phyloP scores from a whole-genome alignment of 164 flowering plant genomes.

The Pachysandra terminalis region DNA sequence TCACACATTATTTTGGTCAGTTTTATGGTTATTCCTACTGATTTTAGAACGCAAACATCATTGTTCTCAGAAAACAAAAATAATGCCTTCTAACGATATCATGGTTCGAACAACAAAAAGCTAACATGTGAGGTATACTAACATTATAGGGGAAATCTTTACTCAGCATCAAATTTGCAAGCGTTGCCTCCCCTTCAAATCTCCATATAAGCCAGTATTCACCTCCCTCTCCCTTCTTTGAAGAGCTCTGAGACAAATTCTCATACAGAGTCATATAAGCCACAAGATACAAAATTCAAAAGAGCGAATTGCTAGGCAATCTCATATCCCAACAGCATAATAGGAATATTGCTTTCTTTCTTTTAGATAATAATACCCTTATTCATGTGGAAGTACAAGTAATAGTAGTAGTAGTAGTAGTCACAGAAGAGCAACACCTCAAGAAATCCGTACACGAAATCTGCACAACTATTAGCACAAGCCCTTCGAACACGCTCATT shows the following conservation, averaged over 20 bases:
- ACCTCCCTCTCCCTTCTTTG: conserved; percentile 65
- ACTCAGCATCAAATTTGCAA: conserved; percentile 76
- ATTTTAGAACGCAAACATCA: background rate
- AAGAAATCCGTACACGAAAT: conserved; percentile 85
- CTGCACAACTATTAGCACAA: conserved; percentile 93
- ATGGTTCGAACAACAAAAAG: background rate
- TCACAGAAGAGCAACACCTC: conserved; percentile 60
- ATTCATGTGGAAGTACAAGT: conserved; percentile 16
- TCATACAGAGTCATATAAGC: background rate
- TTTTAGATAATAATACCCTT: conserved; percentile 15
- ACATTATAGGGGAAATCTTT: conserved; percentile 98
- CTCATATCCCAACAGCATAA: background rate
- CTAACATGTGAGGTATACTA: conserved; percentile 32
- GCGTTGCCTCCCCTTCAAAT: conserved; percentile 91
- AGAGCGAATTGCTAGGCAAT: background rate
- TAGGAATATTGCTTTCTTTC: background rate
- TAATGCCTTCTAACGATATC: background rate
- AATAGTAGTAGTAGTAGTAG: background rate
- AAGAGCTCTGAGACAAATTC: conserved; percentile 54
- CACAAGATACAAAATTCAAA: background rate
- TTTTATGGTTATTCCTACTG: background rate
- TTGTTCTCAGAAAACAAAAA: background rate
- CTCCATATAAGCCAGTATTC: conserved; percentile 98
- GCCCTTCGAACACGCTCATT: conserved; percentile 96
- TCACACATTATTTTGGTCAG: background rate